Percentiles rank a stretch among this genome's conserved stretches.
These are phyloP conservation scores for Acacia melanoxylon DNA, from an alignment of 306 rosid species.

Conservation along the genomic window DNA sequence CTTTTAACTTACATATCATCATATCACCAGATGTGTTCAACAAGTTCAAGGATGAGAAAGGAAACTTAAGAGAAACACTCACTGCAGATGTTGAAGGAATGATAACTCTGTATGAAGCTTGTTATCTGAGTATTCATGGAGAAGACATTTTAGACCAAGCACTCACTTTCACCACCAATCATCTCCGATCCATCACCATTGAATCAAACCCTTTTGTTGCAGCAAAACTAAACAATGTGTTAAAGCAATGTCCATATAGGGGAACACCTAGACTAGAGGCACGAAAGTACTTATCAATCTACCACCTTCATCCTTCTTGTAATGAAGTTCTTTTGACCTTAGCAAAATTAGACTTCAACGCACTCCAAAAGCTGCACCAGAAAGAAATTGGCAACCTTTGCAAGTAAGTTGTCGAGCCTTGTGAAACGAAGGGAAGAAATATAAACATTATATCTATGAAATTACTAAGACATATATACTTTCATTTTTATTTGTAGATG, in stretches of 20 bases:
- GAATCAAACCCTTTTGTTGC: not conserved
- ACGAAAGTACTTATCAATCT: not conserved
- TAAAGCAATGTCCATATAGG: not conserved
- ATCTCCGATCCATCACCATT: too few species aligned
- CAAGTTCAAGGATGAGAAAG: not conserved
- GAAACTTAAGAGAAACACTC: not conserved
- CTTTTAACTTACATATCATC: too few species aligned
- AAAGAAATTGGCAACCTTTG: not conserved
- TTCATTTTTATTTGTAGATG: constrained; percentile 28
- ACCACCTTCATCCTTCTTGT: not conserved
- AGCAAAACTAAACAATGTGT: not conserved
- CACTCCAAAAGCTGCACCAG: not conserved
- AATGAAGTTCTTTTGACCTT: not conserved
- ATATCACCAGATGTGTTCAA: not conserved
- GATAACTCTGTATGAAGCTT: not conserved
- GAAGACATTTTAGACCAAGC: too few species aligned
- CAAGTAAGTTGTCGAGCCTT: not conserved
- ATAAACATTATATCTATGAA: too few species aligned
- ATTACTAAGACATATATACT: not conserved
- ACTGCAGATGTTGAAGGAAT: not conserved
- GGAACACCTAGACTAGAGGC: not conserved
- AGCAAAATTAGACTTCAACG: not conserved
- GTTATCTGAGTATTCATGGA: not conserved
- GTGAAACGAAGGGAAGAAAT: not conserved
- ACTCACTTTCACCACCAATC: too few species aligned